Evolutionary conservation across 169 alveolate genomes (phyloP), one percentile per base, ranked within the genome.

Genomic region (Prorocentrum cordatum): DNA sequence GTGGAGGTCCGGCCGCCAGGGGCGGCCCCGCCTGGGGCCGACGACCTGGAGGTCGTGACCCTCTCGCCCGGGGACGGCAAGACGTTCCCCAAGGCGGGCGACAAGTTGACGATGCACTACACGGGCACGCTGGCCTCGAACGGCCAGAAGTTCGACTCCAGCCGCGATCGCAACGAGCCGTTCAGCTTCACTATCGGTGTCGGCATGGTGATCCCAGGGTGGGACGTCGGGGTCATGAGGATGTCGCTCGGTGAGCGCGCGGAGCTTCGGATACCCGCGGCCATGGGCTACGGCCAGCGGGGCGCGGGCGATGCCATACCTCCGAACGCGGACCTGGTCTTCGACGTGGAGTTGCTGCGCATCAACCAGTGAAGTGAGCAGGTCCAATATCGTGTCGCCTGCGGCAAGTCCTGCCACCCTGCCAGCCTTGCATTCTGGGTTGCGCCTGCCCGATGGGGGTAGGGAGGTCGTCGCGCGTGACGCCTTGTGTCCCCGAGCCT

Each of bases 261-360:
- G 35, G 67, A 88, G 62, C 73, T 88, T 20, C 82, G 67, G 14
- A 88, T 88, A 24, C 92, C 92, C 22, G 67, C 92, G 24, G 71
- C 67, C n/a, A 32, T 88, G 27, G 92, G 91, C 29, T 88, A 88
- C 42, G 92, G 92, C 31, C 68, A 35, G 27, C 77, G 47, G 27
- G n/a, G n/a, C n/a, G n/a, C n/a, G n/a, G 92, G 87, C 42, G 77
- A 83, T 16, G 89, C 91, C 45, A 64, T 64, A 42, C 73, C 73
- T 24, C 73, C 73, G 47, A 64, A 64, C 45, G 42, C 73, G 47
- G 73, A 64, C 73, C 73, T 64, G 45, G 14, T 26, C 29, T 64
- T 64, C 16, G 73, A 64, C 20, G 73, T 61, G 7, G 64, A 50
- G 64, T 24, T 50, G 64, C 64, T 50, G 6, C 47, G 12, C 18